Evolutionary conservation across 306 rosid species (phyloP).

Genomic region (Casuarina cunninghamiana): DNA sequence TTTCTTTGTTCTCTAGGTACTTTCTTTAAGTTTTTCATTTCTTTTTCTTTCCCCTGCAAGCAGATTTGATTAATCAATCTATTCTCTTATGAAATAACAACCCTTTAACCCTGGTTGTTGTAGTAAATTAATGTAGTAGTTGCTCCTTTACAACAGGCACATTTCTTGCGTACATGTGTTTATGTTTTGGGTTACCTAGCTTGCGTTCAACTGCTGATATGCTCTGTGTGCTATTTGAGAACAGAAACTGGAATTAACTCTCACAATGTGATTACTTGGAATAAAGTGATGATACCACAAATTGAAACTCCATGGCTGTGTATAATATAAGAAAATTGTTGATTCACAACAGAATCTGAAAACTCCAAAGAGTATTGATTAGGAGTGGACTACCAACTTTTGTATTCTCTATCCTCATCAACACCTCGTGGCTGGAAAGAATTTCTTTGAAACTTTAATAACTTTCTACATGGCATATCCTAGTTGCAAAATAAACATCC

Average conservation of each 20-base stretch:
- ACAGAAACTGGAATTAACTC: background rate
- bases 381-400: too few species aligned
- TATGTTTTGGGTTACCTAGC: background rate
- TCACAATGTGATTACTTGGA: too few species aligned
- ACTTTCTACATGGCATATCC: background rate
- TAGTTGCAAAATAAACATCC: background rate
- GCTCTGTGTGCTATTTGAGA: background rate
- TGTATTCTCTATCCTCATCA: background rate
- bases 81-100: background rate
- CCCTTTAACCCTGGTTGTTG: background rate
- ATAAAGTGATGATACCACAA: too few species aligned
- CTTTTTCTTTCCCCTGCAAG: background rate
- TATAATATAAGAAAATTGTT: too few species aligned
- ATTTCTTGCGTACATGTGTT: background rate
- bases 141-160: background rate
- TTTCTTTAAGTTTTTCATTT: background rate
- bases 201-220: background rate
- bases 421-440: background rate
- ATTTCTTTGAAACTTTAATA: background rate
- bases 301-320: too few species aligned
- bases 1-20: background rate
- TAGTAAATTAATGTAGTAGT: background rate
- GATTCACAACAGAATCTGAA: too few species aligned
- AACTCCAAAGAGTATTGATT: too few species aligned
- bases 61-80: background rate